Base-by-base conservation (phyloP, 1,284 basidiomycete species). In the Peniophora sp. region DNA sequence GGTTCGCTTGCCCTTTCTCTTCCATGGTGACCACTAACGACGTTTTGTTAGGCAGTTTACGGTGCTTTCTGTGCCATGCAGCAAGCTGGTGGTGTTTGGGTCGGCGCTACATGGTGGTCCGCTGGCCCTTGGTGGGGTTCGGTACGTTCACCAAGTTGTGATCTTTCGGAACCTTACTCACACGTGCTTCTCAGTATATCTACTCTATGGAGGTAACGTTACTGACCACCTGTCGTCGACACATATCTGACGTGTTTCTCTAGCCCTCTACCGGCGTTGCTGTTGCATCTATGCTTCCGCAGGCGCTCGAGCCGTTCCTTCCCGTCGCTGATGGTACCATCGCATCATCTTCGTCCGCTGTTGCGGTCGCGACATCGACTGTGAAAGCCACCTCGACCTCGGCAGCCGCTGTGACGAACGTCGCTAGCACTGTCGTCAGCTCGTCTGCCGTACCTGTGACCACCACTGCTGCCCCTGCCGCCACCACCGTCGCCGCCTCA, bases 101-200 rank as follows among this genome's bases (percentile, higher is more conserved):
- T 83, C 48, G 79, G 76, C 56, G 68, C 67, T 49, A 55, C 68
- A 15, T 80, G 74, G 74, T 81, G 78, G 78, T 76, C 78, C 52
- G 79, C 78, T 53, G 79, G 78, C 11, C 78, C 76, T 32, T 82
- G 79, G 79, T 82, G 79, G 79, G 76, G 69, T 35, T 63, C 59
- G 60, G 78, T 79, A 60, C 67, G 77, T 75, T n/a, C n/a, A n/a
- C n/a, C 41, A 47, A 51, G 23, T 22, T 37, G 1, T 36, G 6
- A 37, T 3, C 17, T 14, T 6, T n/a, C 34, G 51, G 23, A 8
- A 24, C 27, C 27, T 15, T 47, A 32, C 36, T 50, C 11, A 49
- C 53, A 49, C 53, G 37, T 8, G 6, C 45, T 39, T 20, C 34
- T 47, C 51, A 79, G 75, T 82, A 82, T 69, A 82, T 68, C 74